These are phyloP conservation scores for Cyclostephanos invisitatus DNA, from an alignment of 108 stramenopile genomes.

Conservation along the genomic window DNA sequence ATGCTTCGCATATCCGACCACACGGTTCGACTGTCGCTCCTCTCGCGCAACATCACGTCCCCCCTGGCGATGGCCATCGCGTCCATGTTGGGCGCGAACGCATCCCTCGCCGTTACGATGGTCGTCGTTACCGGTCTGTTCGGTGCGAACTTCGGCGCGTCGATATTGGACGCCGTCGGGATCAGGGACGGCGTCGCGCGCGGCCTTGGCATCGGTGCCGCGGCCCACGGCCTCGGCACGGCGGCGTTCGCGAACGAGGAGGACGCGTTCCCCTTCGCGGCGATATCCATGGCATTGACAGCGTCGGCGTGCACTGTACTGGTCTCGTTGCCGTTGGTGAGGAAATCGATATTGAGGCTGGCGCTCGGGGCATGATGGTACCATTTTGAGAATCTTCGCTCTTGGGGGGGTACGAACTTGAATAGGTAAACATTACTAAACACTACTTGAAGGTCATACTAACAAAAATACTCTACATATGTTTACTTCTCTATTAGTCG, in stretches of 20 bases:
- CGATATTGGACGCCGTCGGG: conserved; percentile 67
- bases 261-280: conserved; percentile 92
- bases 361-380: conserved; percentile 53
- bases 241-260: conserved; percentile 89
- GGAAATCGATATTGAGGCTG: conserved; percentile 51
- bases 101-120: conserved; percentile 77
- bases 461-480: not conserved
- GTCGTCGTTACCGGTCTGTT: conserved; percentile 91
- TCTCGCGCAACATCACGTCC: conserved; percentile 84
- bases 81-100: conserved; percentile 81
- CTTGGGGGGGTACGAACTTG: not conserved
- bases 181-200: conserved; percentile 86
- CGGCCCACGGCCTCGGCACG: conserved; percentile 92
- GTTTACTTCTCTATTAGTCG: not conserved
- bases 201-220: conserved; percentile 88
- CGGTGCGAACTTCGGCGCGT: conserved; percentile 90
- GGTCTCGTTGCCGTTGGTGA: conserved; percentile 68
- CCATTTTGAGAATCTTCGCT: not conserved
- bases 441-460: too few relatives aligned
- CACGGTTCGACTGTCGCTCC: conserved; percentile 59
- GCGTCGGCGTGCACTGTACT: conserved; percentile 71
- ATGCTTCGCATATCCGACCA: conserved; percentile 53
- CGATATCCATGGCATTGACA: conserved; percentile 89
- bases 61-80: conserved; percentile 92
- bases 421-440: not conserved